phyloP scores from a whole-genome alignment of 345 rosid genomes.

The Salix dunnii region DNA sequence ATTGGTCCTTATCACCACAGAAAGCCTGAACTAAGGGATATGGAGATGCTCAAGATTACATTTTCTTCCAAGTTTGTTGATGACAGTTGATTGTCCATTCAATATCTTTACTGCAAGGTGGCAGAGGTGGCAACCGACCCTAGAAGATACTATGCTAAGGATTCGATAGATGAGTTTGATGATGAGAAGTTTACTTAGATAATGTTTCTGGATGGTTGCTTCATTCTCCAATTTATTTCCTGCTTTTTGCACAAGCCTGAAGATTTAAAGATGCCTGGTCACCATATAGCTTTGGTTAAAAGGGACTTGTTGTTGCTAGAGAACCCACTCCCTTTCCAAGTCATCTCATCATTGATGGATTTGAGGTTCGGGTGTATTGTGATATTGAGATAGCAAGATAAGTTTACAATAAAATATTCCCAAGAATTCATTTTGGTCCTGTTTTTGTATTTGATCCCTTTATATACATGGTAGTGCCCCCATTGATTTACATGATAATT shows the following conservation, averaged over 20 bases:
- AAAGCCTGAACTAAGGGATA: neutral
- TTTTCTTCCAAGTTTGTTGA: neutral
- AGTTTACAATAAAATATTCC: no score
- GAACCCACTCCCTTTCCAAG: constrained; percentile 25
- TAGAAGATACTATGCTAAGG: neutral
- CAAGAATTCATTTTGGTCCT: no score
- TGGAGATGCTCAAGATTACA: no score
- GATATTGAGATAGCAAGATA: no score
- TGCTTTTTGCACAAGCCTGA: no score
- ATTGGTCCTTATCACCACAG: constrained; percentile 13
- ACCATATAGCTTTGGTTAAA: neutral
- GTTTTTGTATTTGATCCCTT: no score
- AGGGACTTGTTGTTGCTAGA: constrained; percentile 29
- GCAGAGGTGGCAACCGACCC: no score
- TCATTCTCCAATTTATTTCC: neutral
- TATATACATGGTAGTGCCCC: no score
- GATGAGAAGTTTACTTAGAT: neutral
- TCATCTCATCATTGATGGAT: constrained; percentile 9
- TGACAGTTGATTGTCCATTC: neutral
- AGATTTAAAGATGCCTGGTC: neutral
- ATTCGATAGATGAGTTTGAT: neutral
- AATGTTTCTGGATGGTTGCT: neutral
- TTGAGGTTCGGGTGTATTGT: no score
- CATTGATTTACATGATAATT: no score
- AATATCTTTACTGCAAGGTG: no score